Conservation (phyloP, 2,329 filamentous ascomycete species). For the Thelonectria discophora region DNA sequence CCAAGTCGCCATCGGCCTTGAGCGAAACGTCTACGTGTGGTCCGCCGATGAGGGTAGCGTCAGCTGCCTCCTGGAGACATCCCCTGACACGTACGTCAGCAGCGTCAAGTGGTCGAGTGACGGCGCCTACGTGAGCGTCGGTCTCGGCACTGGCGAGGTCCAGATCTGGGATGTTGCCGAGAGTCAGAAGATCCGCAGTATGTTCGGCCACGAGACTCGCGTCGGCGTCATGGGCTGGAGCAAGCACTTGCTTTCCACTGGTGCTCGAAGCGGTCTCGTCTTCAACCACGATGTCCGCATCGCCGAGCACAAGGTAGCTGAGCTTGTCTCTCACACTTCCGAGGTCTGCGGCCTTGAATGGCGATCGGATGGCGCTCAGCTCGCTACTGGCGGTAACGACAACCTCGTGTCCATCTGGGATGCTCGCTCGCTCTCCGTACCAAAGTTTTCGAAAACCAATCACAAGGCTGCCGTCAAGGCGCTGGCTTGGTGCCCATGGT, state of each 20-base stretch:
- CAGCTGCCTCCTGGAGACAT: conserved; percentile 86
- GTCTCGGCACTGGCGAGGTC: conserved; percentile 92
- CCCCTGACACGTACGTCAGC: conserved; percentile 92
- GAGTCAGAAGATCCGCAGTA: conserved; percentile 93
- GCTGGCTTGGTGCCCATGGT: conserved; percentile 98
- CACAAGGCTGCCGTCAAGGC: conserved; percentile 99
- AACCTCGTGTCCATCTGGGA: conserved; percentile 99
- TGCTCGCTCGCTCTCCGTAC: conserved; percentile 88
- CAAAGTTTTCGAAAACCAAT: conserved; percentile 99
- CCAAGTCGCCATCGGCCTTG: conserved; percentile 96
- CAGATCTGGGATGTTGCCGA: conserved; percentile 99
- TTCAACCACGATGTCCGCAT: conserved; percentile 99
- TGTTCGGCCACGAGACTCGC: conserved; percentile 96
- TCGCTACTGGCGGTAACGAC: conserved; percentile 97
- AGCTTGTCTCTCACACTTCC: conserved; percentile 95
- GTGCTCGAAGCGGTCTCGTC: conserved; percentile 91
- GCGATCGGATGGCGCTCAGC: conserved; percentile 94
- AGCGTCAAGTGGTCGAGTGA: conserved; percentile 99
- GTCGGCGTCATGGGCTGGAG: conserved; percentile 99
- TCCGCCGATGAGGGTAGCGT: conserved; percentile 94
- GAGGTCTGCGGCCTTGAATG: conserved; percentile 98
- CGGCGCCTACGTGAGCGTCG: conserved; percentile 94
- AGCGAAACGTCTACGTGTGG: conserved; percentile 98
- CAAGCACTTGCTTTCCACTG: conserved; percentile 96
- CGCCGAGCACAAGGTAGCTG: conserved; percentile 96